Evolutionary conservation across 2,329 filamentous ascomycete species (phyloP).

Genomic region (Cytospora piceae): DNA sequence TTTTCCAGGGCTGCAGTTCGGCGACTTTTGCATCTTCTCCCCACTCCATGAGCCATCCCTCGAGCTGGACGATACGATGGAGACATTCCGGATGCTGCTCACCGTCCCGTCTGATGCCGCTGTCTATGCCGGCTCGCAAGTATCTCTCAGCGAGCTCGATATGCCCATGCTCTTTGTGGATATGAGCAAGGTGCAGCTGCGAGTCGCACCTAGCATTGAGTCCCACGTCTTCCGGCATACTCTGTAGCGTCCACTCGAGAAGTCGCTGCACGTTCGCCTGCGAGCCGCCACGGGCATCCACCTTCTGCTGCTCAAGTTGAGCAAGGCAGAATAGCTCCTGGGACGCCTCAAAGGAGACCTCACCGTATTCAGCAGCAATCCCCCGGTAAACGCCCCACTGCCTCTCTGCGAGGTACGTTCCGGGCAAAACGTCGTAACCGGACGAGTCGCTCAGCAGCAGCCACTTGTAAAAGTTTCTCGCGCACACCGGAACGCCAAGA

Average conservation of each 20-base stretch:
- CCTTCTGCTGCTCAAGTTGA: conserved; percentile 28
- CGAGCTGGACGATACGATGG: conserved; percentile 12
- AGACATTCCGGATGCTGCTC: background rate
- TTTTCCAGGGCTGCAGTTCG: conserved; percentile 12
- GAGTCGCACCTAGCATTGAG: conserved; percentile 12
- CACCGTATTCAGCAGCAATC: background rate
- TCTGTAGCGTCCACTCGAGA: conserved; percentile 6
- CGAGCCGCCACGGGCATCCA: conserved; percentile 7
- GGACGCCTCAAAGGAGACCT: background rate
- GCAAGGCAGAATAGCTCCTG: conserved; percentile 23
- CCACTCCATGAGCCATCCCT: conserved; percentile 23
- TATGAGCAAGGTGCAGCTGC: conserved; percentile 15
- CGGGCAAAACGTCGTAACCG: conserved; percentile 20
- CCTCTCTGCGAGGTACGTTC: conserved; percentile 5
- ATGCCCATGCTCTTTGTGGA: conserved; percentile 17
- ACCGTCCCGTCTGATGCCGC: background rate
- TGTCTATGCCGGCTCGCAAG: conserved; percentile 19
- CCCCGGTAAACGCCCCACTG: conserved; percentile 10
- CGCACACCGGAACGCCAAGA: background rate
- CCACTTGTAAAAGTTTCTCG: conserved; percentile 15
- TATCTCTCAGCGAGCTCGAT: conserved; percentile 14
- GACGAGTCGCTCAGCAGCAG: conserved; percentile 22
- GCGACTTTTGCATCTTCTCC: conserved; percentile 18
- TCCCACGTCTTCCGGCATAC: conserved; percentile 1
- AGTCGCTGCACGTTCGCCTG: conserved; percentile 14